phyloP scores from a whole-genome alignment of 2,329 filamentous ascomycete species.

The Phialophora verrucosa region DNA sequence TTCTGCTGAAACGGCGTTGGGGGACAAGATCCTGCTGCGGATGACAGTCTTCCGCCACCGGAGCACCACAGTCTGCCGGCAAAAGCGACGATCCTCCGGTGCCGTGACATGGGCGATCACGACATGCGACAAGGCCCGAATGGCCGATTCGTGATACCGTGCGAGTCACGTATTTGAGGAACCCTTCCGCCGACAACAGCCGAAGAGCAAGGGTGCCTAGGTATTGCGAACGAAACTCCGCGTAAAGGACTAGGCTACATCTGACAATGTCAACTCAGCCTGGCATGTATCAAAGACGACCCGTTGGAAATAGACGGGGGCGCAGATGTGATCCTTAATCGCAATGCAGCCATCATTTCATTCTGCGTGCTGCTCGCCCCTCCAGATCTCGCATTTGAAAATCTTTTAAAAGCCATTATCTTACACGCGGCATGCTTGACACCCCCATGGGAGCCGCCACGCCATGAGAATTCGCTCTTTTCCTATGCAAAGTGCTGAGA shows the following conservation, averaged over 20 bases:
- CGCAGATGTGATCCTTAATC: constrained; percentile 6
- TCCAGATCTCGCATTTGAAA: background rate
- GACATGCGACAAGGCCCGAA: constrained; percentile 24
- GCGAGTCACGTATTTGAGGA: background rate
- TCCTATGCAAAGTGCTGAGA: constrained; percentile 6
- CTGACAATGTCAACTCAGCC: constrained; percentile 13
- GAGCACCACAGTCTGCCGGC: background rate
- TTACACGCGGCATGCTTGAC: constrained; percentile 23
- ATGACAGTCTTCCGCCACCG: constrained; percentile 26
- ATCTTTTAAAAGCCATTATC: constrained; percentile 17
- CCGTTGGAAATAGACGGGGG: background rate
- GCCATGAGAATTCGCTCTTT: constrained; percentile 5
- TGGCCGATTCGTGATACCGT: constrained; percentile 11
- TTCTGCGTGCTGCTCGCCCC: constrained; percentile 3
- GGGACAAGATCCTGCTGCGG: constrained; percentile 6
- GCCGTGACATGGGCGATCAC: constrained; percentile 17
- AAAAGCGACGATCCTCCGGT: constrained; percentile 5
- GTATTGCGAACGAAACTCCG: background rate
- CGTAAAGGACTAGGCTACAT: constrained; percentile 4
- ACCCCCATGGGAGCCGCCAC: background rate
- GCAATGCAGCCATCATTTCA: constrained; percentile 12
- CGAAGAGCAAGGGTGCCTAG: background rate
- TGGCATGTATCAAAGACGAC: constrained; percentile 16
- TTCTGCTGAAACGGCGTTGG: constrained; percentile 1
- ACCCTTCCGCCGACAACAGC: background rate